phyloP scores from a whole-genome alignment of 108 stramenopile species.

The Epithemia pelagica region DNA sequence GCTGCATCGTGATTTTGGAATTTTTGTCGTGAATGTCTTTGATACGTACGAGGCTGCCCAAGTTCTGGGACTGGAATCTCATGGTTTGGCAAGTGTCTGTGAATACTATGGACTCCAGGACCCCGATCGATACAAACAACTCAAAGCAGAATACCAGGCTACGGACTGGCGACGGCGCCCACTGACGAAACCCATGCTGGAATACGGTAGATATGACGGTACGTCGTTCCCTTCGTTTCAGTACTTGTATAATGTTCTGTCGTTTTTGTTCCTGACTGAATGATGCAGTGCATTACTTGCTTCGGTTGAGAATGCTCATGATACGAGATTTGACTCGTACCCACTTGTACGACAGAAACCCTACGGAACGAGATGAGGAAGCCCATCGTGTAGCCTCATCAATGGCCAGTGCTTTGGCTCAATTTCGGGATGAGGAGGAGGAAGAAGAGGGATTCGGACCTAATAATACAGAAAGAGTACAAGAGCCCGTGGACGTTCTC shows the following conservation, averaged over 20 bases:
- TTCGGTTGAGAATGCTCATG: constrained; percentile 60
- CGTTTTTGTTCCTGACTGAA: too few species aligned
- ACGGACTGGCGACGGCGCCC: constrained; percentile 89
- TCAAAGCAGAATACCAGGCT: constrained; percentile 80
- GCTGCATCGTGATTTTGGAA: constrained; percentile 91
- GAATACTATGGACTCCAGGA: constrained; percentile 59
- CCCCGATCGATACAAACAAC: constrained; percentile 34
- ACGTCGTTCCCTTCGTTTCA: too few species aligned
- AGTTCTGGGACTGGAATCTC: constrained; percentile 21
- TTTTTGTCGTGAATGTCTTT: constrained; percentile 88
- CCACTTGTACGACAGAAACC: constrained; percentile 20
- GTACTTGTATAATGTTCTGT: too few species aligned
- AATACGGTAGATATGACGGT: constrained; percentile 76
- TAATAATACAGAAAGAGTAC: background rate
- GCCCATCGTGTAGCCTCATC: constrained; percentile 8
- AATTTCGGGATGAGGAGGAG: constrained; percentile 7
- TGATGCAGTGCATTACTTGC: constrained; percentile 50
- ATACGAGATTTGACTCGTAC: constrained; percentile 59
- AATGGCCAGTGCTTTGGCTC: constrained; percentile 8
- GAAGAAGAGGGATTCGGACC: constrained; percentile 4
- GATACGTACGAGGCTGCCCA: constrained; percentile 86
- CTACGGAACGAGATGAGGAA: background rate
- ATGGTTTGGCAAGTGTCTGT: constrained; percentile 59
- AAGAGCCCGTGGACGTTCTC: constrained; percentile 1
- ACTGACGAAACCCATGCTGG: constrained; percentile 70